Evolutionary conservation across 2,329 filamentous ascomycete genomes (phyloP), one percentile per base, ranked within the genome.

Genomic region (Remersonia thermophila): DNA sequence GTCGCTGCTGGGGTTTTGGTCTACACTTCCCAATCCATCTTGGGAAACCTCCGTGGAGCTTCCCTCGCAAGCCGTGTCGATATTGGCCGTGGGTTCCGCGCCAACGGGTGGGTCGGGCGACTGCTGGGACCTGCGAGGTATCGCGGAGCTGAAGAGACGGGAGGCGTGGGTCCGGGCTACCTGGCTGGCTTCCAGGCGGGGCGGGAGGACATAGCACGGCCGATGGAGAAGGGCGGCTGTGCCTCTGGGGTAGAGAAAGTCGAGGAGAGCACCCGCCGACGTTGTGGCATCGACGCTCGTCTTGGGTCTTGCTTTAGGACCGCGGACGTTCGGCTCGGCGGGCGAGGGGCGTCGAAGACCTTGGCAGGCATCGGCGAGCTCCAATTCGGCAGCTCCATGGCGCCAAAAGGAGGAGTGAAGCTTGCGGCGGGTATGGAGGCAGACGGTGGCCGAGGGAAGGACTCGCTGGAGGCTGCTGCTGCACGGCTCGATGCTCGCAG

Each of bases 401-500:
- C 68, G 62, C 67, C 68, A 73, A 47, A 73, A 73, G 27, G 60
- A 52, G 10, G 63, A 63, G 32, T 64, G 66, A 33, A 73, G 59
- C 34, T 57, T 59, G 38, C 62, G 61, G 38, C 55, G 55, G 43
- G 51, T 60, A 44, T 59, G 62, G 26, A 63, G 48, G 32, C 55
- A 51, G 35, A 49, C 48, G 14, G 57, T 51, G 31, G 55, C 49
- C 30, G 57, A 48, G 27, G 64, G 62, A 38, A 73, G 57, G 42
- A 69, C 61, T 55, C 68, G 62, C 54, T 67, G 66, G 52, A 73
- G 58, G 47, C 61, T 61, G 59, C 66, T 58, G 47, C 61, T 61
- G 59, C 67, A 66, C 55, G 69, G 63, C 63, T 74, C 71, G 55
- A 74, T 56, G 54, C 60, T 63, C 42, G 65, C 63, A 28, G 68